These are phyloP conservation scores for Saccharomyces hybrid DNA, from an alignment of 1,139 yeast genomes.

Conservation along the genomic window DNA sequence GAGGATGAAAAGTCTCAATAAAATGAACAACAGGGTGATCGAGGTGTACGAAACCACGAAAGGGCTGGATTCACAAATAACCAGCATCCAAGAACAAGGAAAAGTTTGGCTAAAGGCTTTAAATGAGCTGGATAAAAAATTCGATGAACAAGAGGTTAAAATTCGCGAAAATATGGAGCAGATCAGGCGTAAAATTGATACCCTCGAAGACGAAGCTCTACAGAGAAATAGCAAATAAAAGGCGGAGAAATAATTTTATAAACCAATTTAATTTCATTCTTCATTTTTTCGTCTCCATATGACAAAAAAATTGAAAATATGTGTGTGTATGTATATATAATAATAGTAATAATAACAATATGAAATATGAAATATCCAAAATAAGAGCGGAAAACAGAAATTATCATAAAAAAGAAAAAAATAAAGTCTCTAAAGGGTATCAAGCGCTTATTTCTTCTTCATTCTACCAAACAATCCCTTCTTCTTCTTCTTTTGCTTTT, in stretches of 20 bases:
- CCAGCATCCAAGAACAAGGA: slow-evolving; percentile 36
- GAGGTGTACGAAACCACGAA: slow-evolving; percentile 47
- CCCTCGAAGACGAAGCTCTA: background rate
- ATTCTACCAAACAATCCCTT: slow-evolving; percentile 68
- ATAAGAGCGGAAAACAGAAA: background rate
- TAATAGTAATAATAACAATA: background rate
- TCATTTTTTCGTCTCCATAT: background rate
- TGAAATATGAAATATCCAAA: background rate
- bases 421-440: background rate
- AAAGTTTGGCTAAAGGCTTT: slow-evolving; percentile 37
- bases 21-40: slow-evolving; percentile 42
- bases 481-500: slow-evolving; percentile 48
- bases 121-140: slow-evolving; percentile 33
- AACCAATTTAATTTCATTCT: background rate
- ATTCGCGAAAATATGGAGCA: slow-evolving; percentile 6
- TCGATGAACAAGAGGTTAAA: slow-evolving; percentile 29
- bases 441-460: slow-evolving; percentile 31
- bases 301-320: background rate
- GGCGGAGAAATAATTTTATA: background rate
- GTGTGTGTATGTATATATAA: background rate
- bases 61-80: slow-evolving; percentile 38
- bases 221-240: background rate
- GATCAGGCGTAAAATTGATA: background rate
- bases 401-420: background rate
- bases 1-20: slow-evolving; percentile 40